phyloP scores from a whole-genome alignment of 441 rosid genomes.

The Metrosideros polymorpha region DNA sequence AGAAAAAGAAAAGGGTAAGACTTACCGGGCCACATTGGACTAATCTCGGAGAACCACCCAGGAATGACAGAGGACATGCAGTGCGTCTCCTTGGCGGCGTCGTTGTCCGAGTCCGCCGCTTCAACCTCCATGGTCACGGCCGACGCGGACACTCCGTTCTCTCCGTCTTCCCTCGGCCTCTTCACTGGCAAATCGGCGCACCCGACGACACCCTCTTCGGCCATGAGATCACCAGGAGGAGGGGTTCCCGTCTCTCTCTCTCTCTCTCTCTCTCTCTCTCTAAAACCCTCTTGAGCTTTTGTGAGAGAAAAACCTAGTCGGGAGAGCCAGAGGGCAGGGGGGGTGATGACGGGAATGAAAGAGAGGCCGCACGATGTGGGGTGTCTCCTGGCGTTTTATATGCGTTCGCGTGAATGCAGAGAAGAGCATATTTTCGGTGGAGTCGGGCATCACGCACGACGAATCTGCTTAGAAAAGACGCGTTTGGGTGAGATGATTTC shows the following conservation, averaged over 20 bases:
- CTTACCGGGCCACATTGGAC: slow-evolving; percentile 98
- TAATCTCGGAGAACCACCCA: slow-evolving; percentile 99
- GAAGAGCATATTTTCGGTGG: background rate
- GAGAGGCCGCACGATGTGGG: background rate
- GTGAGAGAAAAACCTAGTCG: background rate
- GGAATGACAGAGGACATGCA: slow-evolving; percentile 72
- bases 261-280: background rate
- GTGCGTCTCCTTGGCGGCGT: slow-evolving; percentile 16
- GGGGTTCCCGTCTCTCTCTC: background rate
- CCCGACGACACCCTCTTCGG: slow-evolving; percentile 24
- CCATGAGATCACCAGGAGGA: slow-evolving; percentile 16
- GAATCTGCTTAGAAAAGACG: slow-evolving; percentile 23
- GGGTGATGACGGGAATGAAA: no score
- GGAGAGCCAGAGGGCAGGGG: no score
- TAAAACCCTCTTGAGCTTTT: background rate
- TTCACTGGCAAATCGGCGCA: slow-evolving; percentile 50
- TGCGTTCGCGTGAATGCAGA: background rate
- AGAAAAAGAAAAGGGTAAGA: background rate
- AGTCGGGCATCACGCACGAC: background rate
- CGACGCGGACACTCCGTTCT: slow-evolving; percentile 18
- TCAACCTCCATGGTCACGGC: slow-evolving; percentile 34
- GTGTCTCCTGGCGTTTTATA: background rate
- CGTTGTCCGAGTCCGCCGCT: slow-evolving; percentile 10
- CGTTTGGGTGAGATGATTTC: background rate
- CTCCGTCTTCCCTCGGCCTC: slow-evolving; percentile 63